Conservation (phyloP, 1,284 basidiomycete species). For the Veloporphyrellus conicus region DNA sequence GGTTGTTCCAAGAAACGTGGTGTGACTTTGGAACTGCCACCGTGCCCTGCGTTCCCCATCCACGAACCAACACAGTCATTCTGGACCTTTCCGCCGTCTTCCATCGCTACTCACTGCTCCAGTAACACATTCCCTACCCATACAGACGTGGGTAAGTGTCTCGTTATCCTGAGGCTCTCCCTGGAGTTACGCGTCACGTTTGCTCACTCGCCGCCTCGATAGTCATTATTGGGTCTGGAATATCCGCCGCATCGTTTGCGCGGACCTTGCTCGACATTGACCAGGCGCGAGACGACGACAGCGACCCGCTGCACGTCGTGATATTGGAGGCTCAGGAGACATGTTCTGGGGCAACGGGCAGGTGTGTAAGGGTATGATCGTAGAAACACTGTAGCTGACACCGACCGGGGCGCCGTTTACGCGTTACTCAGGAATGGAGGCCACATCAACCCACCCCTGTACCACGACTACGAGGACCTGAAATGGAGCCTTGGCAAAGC, state of each 20-base stretch:
- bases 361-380: conserved; percentile 31
- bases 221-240: conserved; percentile 50
- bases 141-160: conserved; percentile 38
- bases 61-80: conserved; percentile 42
- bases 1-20: conserved; percentile 2
- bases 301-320: conserved; percentile 34
- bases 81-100: conserved; percentile 42
- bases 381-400: neutral
- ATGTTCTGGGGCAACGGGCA: conserved; percentile 50
- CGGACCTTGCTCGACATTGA: conserved; percentile 37
- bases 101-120: conserved; percentile 32
- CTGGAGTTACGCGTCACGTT: too few species aligned
- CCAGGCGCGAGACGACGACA: conserved; percentile 13
- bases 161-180: neutral
- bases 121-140: conserved; percentile 32
- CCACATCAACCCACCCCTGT: conserved; percentile 61
- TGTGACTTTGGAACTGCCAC: neutral
- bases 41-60: conserved; percentile 37
- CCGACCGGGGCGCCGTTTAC: neutral
- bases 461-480: conserved; percentile 54
- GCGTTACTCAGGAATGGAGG: conserved; percentile 56
- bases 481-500: conserved; percentile 45
- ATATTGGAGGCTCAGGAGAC: conserved; percentile 50
- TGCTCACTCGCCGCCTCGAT: too few species aligned
- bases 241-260: conserved; percentile 45